Evolutionary conservation across 2,329 filamentous ascomycete species (phyloP).

Genomic region (Sordariomycetes sp.): DNA sequence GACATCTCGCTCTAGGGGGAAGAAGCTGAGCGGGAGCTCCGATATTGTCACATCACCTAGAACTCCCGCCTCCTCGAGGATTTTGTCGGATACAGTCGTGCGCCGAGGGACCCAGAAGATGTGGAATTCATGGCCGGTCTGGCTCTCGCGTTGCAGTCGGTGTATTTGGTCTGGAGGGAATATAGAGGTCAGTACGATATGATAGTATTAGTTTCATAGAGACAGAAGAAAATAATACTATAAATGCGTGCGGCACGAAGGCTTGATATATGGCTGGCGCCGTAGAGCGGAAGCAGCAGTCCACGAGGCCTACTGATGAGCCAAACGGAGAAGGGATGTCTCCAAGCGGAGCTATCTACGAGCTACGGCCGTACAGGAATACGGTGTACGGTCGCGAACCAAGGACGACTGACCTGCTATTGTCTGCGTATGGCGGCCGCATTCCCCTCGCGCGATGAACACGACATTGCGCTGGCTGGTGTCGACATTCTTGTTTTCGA

Average conservation of each 20-base stretch:
- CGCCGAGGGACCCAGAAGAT: slow-evolving; percentile 93
- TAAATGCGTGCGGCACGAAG: slow-evolving; percentile 5
- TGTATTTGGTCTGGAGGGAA: slow-evolving; percentile 69
- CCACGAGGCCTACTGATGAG: slow-evolving; percentile 48
- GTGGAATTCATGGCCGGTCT: slow-evolving; percentile 89
- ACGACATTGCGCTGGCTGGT: slow-evolving; percentile 90
- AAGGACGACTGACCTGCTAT: slow-evolving; percentile 68
- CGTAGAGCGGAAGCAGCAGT: slow-evolving; percentile 16
- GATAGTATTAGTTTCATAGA: slow-evolving; percentile 19
- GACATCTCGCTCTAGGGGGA: slow-evolving; percentile 84
- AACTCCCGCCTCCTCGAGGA: slow-evolving; percentile 87
- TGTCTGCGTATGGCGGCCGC: slow-evolving; percentile 67
- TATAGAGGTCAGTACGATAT: slow-evolving; percentile 45
- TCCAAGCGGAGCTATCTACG: not conserved
- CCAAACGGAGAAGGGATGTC: slow-evolving; percentile 4
- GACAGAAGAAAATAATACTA: slow-evolving; percentile 1
- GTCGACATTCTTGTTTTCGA: slow-evolving; percentile 93
- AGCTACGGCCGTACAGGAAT: not conserved
- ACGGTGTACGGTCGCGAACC: not conserved
- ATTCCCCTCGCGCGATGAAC: slow-evolving; percentile 87
- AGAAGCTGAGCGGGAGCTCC: slow-evolving; percentile 81
- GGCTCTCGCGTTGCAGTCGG: slow-evolving; percentile 75
- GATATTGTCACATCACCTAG: slow-evolving; percentile 84
- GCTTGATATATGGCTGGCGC: slow-evolving; percentile 8
- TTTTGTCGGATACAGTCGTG: slow-evolving; percentile 80